phyloP scores from a whole-genome alignment of 2,329 filamentous ascomycete species.

The Didymella sp. region DNA sequence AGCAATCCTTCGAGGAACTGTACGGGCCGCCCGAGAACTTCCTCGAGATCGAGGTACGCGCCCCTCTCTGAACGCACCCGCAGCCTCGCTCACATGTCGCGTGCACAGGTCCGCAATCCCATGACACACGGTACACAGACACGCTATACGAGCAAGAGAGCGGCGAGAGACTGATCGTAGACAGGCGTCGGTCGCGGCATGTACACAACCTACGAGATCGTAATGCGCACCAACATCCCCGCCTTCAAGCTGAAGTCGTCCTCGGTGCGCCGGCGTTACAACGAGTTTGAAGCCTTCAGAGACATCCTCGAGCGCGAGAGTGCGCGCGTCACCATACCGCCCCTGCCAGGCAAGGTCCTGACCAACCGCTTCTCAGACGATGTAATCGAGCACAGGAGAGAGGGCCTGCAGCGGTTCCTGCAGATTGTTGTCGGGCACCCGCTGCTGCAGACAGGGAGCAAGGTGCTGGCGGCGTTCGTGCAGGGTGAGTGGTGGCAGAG shows the following conservation, averaged over 20 bases:
- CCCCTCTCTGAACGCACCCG: slow-evolving; percentile 15
- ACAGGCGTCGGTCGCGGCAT: slow-evolving; percentile 93
- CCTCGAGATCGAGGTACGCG: slow-evolving; percentile 87
- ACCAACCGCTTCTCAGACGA: slow-evolving; percentile 98
- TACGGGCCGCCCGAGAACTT: slow-evolving; percentile 99
- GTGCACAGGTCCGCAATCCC: slow-evolving; percentile 81
- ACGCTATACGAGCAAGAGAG: background rate
- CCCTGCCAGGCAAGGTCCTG: slow-evolving; percentile 95
- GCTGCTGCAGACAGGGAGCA: slow-evolving; percentile 94
- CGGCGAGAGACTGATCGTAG: slow-evolving; percentile 52
- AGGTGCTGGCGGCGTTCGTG: slow-evolving; percentile 94
- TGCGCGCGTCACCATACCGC: slow-evolving; percentile 92
- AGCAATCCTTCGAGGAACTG: slow-evolving; percentile 98
- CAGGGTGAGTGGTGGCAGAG: slow-evolving; percentile 69
- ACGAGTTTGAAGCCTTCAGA: slow-evolving; percentile 98
- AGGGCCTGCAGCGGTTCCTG: slow-evolving; percentile 92
- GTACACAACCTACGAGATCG: slow-evolving; percentile 99
- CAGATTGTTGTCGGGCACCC: slow-evolving; percentile 98
- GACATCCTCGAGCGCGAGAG: slow-evolving; percentile 97
- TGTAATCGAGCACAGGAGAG: slow-evolving; percentile 92
- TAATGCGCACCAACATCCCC: slow-evolving; percentile 97
- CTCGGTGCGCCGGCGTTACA: slow-evolving; percentile 90
- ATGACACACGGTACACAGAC: slow-evolving; percentile 36
- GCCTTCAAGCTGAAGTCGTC: slow-evolving; percentile 92
- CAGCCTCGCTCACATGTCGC: slow-evolving; percentile 34